A percentile compares a stretch with the other conserved stretches of the same genome.
phyloP scores from a whole-genome alignment of 176 grass and related monocot genomes.

The Canna indica region DNA sequence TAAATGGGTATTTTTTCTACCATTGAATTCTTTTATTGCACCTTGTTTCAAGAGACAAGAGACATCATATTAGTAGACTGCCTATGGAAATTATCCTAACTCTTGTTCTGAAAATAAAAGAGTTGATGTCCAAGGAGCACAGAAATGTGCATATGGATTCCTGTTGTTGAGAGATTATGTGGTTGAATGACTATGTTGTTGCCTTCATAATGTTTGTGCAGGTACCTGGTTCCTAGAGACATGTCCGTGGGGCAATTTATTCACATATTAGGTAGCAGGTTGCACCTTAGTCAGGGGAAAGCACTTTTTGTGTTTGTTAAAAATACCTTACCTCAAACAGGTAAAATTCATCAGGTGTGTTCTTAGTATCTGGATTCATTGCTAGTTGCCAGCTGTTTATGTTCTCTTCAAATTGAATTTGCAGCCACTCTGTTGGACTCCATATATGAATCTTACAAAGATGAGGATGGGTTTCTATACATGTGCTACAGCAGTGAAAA shows the following conservation, averaged over 20 bases:
- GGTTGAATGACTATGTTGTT: not conserved
- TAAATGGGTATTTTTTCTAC: too few relatives aligned
- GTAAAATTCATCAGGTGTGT: slow-evolving; percentile 1
- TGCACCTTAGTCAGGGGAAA: slow-evolving; percentile 47
- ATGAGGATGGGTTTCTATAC: slow-evolving; percentile 72
- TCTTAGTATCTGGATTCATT: not conserved
- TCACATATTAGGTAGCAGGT: slow-evolving; percentile 45
- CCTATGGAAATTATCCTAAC: too few relatives aligned
- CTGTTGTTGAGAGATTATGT: slow-evolving; percentile 3
- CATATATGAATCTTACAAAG: slow-evolving; percentile 54
- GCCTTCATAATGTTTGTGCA: not conserved
- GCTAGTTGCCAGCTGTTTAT: not conserved
- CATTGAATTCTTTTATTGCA: too few relatives aligned
- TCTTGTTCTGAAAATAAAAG: too few relatives aligned
- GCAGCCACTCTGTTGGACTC: slow-evolving; percentile 42
- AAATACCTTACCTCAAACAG: slow-evolving; percentile 70
- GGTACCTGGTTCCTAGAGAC: slow-evolving; percentile 35
- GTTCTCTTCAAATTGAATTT: not conserved
- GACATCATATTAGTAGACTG: not conserved
- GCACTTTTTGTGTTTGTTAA: slow-evolving; percentile 75
- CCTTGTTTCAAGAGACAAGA: too few relatives aligned
- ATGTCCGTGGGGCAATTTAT: slow-evolving; percentile 73
- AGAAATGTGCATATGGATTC: not conserved
- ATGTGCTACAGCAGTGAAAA: slow-evolving; percentile 87
- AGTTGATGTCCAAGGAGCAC: too few relatives aligned